Conservation (phyloP, 225 moss, liverwort and hornwort genomes). For the Climacium dendroides region DNA sequence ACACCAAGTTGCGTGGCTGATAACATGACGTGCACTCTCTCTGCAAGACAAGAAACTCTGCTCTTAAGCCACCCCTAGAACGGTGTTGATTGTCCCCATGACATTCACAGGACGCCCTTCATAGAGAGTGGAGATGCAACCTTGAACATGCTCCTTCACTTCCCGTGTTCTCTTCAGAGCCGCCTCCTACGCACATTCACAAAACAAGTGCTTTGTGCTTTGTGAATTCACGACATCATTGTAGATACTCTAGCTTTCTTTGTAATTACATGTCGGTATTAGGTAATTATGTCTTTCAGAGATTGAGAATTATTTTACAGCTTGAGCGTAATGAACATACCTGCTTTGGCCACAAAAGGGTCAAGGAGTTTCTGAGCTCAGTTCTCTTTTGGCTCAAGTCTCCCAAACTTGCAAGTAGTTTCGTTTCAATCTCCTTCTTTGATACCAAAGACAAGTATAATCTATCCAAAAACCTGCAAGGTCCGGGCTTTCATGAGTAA, state of each 20-base stretch:
- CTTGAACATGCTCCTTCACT: slow-evolving; percentile 61
- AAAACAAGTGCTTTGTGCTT: background rate
- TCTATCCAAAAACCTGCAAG: slow-evolving; percentile 71
- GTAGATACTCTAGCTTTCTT: background rate
- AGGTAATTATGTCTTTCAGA: background rate
- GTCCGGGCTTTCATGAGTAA: background rate
- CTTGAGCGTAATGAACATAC: slow-evolving; percentile 10
- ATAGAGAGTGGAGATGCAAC: slow-evolving; percentile 49
- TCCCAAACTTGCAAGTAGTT: slow-evolving; percentile 54
- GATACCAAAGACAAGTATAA: slow-evolving; percentile 57
- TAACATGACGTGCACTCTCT: background rate
- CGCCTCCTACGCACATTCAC: slow-evolving; percentile 45
- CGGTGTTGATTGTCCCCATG: slow-evolving; percentile 87
- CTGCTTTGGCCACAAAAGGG: slow-evolving; percentile 90
- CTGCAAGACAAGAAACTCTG: background rate
- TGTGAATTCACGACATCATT: background rate
- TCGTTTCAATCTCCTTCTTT: slow-evolving; percentile 77
- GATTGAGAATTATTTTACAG: background rate
- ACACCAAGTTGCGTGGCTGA: background rate
- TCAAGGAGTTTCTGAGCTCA: slow-evolving; percentile 56
- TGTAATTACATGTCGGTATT: background rate
- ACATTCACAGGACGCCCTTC: slow-evolving; percentile 83
- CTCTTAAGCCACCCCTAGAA: slow-evolving; percentile 41
- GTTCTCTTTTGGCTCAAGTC: slow-evolving; percentile 71
- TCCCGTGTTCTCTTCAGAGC: slow-evolving; percentile 55